These are phyloP conservation scores for Euphorbia pulcherrima DNA, from an alignment of 345 rosid genomes.

Conservation along the genomic window DNA sequence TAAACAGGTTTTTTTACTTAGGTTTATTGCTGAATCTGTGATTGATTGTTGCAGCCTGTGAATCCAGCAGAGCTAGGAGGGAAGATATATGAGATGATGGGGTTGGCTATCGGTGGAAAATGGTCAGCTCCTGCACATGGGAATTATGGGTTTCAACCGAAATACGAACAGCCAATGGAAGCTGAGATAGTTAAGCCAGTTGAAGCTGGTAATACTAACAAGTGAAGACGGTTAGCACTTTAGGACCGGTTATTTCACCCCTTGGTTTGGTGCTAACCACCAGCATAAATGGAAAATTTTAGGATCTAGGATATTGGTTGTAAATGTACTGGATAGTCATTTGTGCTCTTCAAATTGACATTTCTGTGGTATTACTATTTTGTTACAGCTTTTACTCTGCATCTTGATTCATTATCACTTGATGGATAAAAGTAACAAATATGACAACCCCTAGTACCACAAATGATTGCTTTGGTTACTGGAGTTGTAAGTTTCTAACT, in stretches of 20 bases:
- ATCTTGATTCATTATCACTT: too few relatives aligned
- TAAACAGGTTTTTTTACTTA: too few relatives aligned
- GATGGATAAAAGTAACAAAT: too few relatives aligned
- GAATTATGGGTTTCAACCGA: conserved; percentile 26
- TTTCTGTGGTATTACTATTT: too few relatives aligned
- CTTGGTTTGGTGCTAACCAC: neutral
- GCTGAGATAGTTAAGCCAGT: conserved; percentile 86
- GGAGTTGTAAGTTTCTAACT: too few relatives aligned
- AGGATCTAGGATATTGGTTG: neutral
- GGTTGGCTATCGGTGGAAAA: conserved; percentile 67
- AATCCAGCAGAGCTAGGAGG: conserved; percentile 90
- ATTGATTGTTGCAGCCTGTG: conserved; percentile 61
- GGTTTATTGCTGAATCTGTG: neutral
- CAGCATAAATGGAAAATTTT: too few relatives aligned
- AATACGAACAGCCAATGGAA: conserved; percentile 42
- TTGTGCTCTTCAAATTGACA: too few relatives aligned
- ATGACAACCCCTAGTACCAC: too few relatives aligned
- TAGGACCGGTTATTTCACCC: neutral
- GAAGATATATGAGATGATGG: conserved; percentile 98
- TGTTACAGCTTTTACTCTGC: too few relatives aligned
- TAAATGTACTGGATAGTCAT: too few relatives aligned
- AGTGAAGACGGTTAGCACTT: conserved; percentile 34
- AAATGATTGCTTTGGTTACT: too few relatives aligned
- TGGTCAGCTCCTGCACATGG: conserved; percentile 48
- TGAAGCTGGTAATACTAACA: conserved; percentile 48